Base-by-base conservation (phyloP, 306 rosid species). In the Sindora glabra region DNA sequence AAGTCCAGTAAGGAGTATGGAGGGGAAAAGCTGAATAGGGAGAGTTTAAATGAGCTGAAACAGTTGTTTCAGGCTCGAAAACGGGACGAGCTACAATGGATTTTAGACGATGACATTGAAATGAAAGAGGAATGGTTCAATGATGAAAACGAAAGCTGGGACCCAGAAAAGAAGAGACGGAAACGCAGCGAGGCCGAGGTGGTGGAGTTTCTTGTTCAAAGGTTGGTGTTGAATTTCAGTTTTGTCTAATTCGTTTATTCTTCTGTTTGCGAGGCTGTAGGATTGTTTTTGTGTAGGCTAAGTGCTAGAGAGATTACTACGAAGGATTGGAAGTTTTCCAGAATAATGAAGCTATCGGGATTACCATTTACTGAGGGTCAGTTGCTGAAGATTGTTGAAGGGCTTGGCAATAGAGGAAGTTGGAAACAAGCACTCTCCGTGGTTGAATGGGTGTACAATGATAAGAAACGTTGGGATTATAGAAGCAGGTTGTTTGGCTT, bases 401-500 rank as follows among this genome's bases (percentile, higher is more conserved):
- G 54, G 59, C 97, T 91, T 46, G 87, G 88, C 37, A 68, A 56
- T 62, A 83, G 48, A 56, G 70, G 74, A 59, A 72, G 89, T 71
- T 91, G 96, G 96, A 82, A 76, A 75, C 96, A 85, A 68, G 84
- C 96, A n/a, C 15, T 85, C 53, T 72, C 95, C 56, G 96, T 81
- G 37, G 84, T 85, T 33, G 89, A 91, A 25, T 85, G 96, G 95
- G 92, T 80, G 56, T 85, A 79, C 62, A 72, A 56, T 36, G 79
- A 59, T 34, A 91, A 78, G 68, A 81, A 73, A 15, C 69, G 54
- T 63, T 79, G 65, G 64, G 72, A 73, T 53, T 57, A 36, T 60
- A 86, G 83, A 80, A 91, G 96, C 96, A 81, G 95, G 97, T 83
- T 12, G 17, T 68, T 56, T 68, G 47, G 48, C 19, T 60, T 5